phyloP scores from a whole-genome alignment of 331 rosid genomes.

The Saraca asoca region DNA sequence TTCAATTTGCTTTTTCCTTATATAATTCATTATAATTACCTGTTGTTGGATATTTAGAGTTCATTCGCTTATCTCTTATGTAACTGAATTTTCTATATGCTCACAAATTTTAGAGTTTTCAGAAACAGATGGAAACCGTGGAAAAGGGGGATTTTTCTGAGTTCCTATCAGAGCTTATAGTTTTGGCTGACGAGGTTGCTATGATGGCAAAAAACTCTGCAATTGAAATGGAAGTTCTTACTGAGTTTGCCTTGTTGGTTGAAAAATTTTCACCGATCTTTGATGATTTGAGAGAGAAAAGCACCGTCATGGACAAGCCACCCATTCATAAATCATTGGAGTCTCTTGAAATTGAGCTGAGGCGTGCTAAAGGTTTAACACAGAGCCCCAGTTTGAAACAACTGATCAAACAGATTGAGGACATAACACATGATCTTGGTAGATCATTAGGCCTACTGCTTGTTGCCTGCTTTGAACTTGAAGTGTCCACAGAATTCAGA shows the following conservation, averaged over 20 bases:
- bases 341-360: constrained; percentile 64
- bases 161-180: constrained; percentile 45
- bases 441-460: constrained; percentile 78
- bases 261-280: constrained; percentile 61
- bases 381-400: constrained; percentile 44
- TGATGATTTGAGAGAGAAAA: constrained; percentile 54
- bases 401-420: constrained; percentile 57
- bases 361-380: constrained; percentile 51
- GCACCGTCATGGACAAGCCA: constrained; percentile 49
- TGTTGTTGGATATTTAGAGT: constrained; percentile 8
- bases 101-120: constrained; percentile 25
- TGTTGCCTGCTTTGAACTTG: constrained; percentile 64
- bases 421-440: constrained; percentile 70
- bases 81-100: constrained; percentile 24
- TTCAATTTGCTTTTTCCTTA: not conserved
- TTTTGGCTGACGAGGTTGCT: constrained; percentile 58
- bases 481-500: constrained; percentile 55
- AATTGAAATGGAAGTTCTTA: constrained; percentile 44
- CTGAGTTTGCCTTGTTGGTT: constrained; percentile 59
- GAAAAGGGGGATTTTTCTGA: constrained; percentile 45
- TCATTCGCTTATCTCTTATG: constrained; percentile 5
- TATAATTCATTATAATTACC: constrained; percentile 5
- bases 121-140: constrained; percentile 33
- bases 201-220: constrained; percentile 50
- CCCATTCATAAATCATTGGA: constrained; percentile 66